A percentile compares a stretch with the other conserved stretches of the same genome.
Evolutionary conservation across 768 basidiomycete genomes (phyloP).

Genomic region (Mycena latifolia): DNA sequence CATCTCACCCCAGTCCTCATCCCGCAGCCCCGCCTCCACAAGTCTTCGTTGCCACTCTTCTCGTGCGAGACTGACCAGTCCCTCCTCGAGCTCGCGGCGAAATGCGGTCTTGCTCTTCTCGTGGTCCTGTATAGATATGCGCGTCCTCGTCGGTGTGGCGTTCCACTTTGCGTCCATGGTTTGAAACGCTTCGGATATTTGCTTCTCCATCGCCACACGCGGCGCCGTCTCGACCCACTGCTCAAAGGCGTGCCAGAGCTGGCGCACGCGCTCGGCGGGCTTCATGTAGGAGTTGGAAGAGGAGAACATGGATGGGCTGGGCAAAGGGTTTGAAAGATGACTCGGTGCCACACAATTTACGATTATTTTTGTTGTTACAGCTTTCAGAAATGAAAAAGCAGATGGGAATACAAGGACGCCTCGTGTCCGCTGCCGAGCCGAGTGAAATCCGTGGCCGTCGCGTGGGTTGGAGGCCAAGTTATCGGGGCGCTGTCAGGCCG

Average conservation of each 20-base stretch:
- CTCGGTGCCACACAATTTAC: constrained; percentile 47
- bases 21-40: constrained; percentile 46
- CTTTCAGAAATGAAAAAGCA: constrained; percentile 44
- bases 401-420: constrained; percentile 54
- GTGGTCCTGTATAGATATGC: constrained; percentile 41
- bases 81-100: constrained; percentile 46
- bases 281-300: constrained; percentile 36
- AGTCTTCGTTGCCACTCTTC: constrained; percentile 58
- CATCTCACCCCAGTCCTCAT: constrained; percentile 61
- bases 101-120: constrained; percentile 43
- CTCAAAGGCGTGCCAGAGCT: constrained; percentile 52
- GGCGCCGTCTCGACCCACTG: constrained; percentile 44
- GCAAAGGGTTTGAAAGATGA: constrained; percentile 43
- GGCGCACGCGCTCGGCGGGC: constrained; percentile 44
- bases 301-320: constrained; percentile 34
- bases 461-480: constrained; percentile 21
- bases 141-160: constrained; percentile 35
- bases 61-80: constrained; percentile 48
- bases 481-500: constrained; percentile 44
- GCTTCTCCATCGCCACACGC: constrained; percentile 41
- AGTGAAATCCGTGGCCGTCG: constrained; percentile 45
- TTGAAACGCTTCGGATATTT: constrained; percentile 41
- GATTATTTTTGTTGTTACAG: constrained; percentile 38
- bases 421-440: constrained; percentile 56
- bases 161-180: constrained; percentile 46